Evolutionary conservation across 768 basidiomycete genomes (phyloP).

Genomic region (Crucibulum laeve): DNA sequence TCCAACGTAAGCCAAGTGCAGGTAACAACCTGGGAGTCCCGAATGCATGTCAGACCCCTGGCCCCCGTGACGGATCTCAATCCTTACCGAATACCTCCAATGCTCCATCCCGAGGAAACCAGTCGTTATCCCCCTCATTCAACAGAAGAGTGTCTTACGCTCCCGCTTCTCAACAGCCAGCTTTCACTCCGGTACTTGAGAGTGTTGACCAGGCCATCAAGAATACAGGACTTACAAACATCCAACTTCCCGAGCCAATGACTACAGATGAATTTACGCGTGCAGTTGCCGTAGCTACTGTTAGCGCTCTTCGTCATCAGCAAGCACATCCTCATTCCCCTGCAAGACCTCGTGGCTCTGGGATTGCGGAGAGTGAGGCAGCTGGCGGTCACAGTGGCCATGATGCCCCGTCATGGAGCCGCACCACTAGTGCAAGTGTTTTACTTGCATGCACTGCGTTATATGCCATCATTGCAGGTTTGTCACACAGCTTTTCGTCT

Average conservation of each 20-base stretch:
- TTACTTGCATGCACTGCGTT: slow-evolving; percentile 85
- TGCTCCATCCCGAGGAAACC: slow-evolving; percentile 6
- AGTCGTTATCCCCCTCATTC: slow-evolving; percentile 37
- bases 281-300: slow-evolving; percentile 92
- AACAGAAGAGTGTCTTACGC: slow-evolving; percentile 58
- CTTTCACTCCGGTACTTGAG: slow-evolving; percentile 65
- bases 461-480: slow-evolving; percentile 95
- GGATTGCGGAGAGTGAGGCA: slow-evolving; percentile 38
- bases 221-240: slow-evolving; percentile 42
- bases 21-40: slow-evolving; percentile 21
- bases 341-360: slow-evolving; percentile 39
- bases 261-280: slow-evolving; percentile 88
- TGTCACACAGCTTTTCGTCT: slow-evolving; percentile 21
- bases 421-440: slow-evolving; percentile 85
- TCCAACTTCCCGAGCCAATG: slow-evolving; percentile 60
- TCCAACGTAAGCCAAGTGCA: slow-evolving; percentile 46
- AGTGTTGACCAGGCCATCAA: slow-evolving; percentile 78
- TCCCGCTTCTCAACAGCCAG: slow-evolving; percentile 22
- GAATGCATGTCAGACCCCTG: slow-evolving; percentile 36
- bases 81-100: slow-evolving; percentile 3
- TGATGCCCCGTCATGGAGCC: slow-evolving; percentile 95
- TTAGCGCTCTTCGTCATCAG: slow-evolving; percentile 83
- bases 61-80: slow-evolving; percentile 25
- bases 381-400: slow-evolving; percentile 72
- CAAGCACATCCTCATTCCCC: slow-evolving; percentile 50